Base-by-base conservation (phyloP, 768 basidiomycete genomes). In the Rhodotorula kratochvilovae region DNA sequence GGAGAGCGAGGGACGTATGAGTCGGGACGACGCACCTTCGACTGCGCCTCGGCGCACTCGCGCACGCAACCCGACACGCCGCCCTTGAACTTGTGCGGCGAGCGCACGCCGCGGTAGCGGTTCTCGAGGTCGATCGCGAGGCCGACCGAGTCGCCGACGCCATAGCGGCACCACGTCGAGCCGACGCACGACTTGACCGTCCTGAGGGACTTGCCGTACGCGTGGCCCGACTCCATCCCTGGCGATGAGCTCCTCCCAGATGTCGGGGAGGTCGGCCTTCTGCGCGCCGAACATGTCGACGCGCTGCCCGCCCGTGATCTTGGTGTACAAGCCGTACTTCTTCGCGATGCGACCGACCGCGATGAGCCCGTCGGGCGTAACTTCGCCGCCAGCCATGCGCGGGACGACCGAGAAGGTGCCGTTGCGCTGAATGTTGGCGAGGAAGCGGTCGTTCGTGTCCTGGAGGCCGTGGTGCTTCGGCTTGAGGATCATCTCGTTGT, bases 101-200 rank as follows among this genome's bases (percentile, higher is more conserved):
- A 68, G 63, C 50, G 71, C 25, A 90, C 84, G 27, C 89, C 88
- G 66, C 86, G 85, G 79, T 90, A 90, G 11, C 89, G 83, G 66
- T 89, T 84, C 80, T 90, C 89, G 10, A 90, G 84, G 70, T 85
- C 82, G 50, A 90, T 83, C 0, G 89, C 89, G 68, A 90, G 82
- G 31, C 88, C 87, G 39, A 90, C 89, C 5, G 87, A 87, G 77
- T 90, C 89, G 15, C 88, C 88, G 16, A 89, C 82, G 3, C 89
- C 89, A 73, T 85, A 90, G 21, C 73, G 62, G 61, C 80, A 81
- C 78, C 85, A 88, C 23, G 82, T 85, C 1, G 85, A 86, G n/a
- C 88, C 88, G 58, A 90, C 89, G 75, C 89, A 90, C 0, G 85
- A 86, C 80, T 90, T 90, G 61, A 90, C 88, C 0, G 88, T 89